phyloP scores from a whole-genome alignment of 108 stramenopile species.

The Nitzschia inconspicua region DNA sequence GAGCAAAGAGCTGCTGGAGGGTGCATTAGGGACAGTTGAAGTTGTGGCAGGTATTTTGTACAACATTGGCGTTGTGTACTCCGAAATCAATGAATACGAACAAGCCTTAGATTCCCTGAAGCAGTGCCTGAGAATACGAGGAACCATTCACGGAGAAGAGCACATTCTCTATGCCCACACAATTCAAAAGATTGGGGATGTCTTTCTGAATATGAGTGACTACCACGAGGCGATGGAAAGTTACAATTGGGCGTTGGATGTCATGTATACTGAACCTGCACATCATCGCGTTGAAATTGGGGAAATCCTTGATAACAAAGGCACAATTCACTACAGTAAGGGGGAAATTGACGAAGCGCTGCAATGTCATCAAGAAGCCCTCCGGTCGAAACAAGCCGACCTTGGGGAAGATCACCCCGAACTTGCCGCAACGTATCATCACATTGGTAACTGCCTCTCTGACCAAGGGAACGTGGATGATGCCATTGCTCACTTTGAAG shows the following conservation, averaged over 20 bases:
- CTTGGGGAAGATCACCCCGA: conserved; percentile 59
- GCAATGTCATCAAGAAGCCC: conserved; percentile 59
- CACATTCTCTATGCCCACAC: conserved; percentile 63
- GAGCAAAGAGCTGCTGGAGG: conserved; percentile 53
- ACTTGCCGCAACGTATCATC: conserved; percentile 43
- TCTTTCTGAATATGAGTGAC: conserved; percentile 63
- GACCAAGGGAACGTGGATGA: conserved; percentile 51
- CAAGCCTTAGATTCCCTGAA: conserved; percentile 45
- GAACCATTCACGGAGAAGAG: conserved; percentile 50
- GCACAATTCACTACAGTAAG: conserved; percentile 65
- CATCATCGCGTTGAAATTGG: conserved; percentile 58
- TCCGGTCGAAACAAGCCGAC: conserved; percentile 55
- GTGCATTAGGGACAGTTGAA: conserved; percentile 50
- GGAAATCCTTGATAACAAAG: conserved; percentile 69
- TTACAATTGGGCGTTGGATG: conserved; percentile 62
- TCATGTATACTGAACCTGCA: conserved; percentile 53
- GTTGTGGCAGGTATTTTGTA: conserved; percentile 59
- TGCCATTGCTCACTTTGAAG: conserved; percentile 62
- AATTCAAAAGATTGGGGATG: conserved; percentile 63
- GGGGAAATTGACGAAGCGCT: conserved; percentile 60
- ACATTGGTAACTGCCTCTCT: conserved; percentile 65
- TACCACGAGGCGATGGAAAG: conserved; percentile 62
- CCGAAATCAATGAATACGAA: conserved; percentile 58
- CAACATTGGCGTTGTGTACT: conserved; percentile 62
- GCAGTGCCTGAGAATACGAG: conserved; percentile 52